Conservation (phyloP, 441 rosid species). For the Theobroma grandiflorum region DNA sequence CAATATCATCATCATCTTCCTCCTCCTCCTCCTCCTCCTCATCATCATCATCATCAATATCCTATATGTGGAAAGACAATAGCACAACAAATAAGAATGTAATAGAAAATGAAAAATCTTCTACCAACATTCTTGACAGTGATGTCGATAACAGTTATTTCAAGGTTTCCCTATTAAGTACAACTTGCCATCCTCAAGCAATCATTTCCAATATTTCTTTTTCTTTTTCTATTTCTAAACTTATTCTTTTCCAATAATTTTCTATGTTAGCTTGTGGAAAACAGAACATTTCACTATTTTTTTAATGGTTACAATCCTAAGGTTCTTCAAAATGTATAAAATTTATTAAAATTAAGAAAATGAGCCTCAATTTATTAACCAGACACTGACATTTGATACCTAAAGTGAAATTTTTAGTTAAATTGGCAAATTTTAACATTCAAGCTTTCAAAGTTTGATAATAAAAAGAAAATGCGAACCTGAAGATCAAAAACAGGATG, state of each 20-base stretch:
- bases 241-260: not conserved
- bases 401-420: not conserved
- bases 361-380: not conserved
- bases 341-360: not conserved
- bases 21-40: slow-evolving; percentile 43
- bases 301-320: not conserved
- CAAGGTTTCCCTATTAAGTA: not conserved
- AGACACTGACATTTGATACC: not conserved
- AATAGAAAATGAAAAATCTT: not conserved
- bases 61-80: slow-evolving; percentile 35
- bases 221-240: not conserved
- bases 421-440: not conserved
- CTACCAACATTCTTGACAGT: not conserved
- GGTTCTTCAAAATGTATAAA: not conserved
- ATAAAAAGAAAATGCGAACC: slow-evolving; percentile 43
- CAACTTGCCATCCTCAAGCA: not conserved
- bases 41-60: slow-evolving; percentile 31
- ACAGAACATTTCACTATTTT: not conserved
- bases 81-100: not conserved
- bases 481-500: slow-evolving; percentile 71
- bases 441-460: not conserved
- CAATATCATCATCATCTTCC: slow-evolving; percentile 47
- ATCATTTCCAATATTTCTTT: not conserved
- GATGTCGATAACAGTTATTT: not conserved
- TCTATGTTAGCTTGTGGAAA: not conserved